Conservation (phyloP, 495 filamentous ascomycete genomes). For the Tirmania nivea region DNA sequence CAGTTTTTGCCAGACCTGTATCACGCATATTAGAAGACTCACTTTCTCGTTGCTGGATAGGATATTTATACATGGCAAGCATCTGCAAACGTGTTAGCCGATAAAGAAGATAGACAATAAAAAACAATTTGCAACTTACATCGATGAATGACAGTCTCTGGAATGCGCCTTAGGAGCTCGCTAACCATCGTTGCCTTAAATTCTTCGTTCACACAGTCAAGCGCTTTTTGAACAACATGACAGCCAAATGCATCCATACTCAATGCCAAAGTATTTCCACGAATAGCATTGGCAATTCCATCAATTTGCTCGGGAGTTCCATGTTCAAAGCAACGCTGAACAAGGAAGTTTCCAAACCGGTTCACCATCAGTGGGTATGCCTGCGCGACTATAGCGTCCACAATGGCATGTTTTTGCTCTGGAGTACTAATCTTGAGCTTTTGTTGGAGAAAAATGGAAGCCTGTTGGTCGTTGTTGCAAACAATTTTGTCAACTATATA, state of each 20-base stretch:
- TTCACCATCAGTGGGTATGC: conserved; percentile 96
- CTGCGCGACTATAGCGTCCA: conserved; percentile 86
- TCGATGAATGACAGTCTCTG: conserved; percentile 92
- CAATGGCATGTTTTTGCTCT: conserved; percentile 92
- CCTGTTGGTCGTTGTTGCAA: conserved; percentile 96
- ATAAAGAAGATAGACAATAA: background rate
- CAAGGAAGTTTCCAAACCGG: conserved; percentile 92
- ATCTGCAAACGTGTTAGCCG: conserved; percentile 23
- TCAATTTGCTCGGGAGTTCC: conserved; percentile 87
- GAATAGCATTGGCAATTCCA: conserved; percentile 83
- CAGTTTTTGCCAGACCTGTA: conserved; percentile 70
- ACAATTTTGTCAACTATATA: conserved; percentile 99
- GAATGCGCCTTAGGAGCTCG: conserved; percentile 82
- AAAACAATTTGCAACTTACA: conserved; percentile 20
- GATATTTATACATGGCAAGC: conserved; percentile 55
- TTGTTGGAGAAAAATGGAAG: conserved; percentile 94
- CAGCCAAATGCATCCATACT: conserved; percentile 98
- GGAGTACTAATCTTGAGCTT: conserved; percentile 92
- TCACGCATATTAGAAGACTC: background rate
- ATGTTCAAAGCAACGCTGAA: conserved; percentile 97
- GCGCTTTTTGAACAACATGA: conserved; percentile 95
- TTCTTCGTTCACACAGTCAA: conserved; percentile 89
- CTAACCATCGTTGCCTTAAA: conserved; percentile 98
- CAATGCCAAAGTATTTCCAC: conserved; percentile 77
- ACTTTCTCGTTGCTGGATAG: no score